Percentiles rank a stretch among this genome's conserved stretches.
Evolutionary conservation across 495 filamentous ascomycete genomes (phyloP).

Genomic region (Tuber magnatum): DNA sequence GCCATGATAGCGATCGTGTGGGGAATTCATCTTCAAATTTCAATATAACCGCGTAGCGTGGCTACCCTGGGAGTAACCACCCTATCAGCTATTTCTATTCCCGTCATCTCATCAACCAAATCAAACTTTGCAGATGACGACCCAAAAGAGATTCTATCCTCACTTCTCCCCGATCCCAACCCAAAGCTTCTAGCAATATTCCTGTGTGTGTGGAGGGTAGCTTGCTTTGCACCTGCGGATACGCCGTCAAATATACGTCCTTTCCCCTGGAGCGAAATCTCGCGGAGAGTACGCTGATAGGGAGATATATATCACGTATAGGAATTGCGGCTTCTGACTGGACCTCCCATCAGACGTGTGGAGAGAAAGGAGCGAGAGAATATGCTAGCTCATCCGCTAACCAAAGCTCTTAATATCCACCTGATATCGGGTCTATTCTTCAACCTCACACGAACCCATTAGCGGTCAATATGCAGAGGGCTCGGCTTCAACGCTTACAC

Average conservation of each 20-base stretch:
- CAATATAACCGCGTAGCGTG: not conserved
- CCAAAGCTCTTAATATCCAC: not conserved
- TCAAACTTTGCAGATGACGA: not conserved
- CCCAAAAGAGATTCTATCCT: not conserved
- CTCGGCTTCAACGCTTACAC: not conserved
- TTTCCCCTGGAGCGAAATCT: not conserved
- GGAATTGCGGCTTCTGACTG: not conserved
- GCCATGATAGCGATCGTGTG: not conserved
- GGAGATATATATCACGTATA: not conserved
- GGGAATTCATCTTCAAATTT: not conserved
- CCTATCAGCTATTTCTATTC: not conserved
- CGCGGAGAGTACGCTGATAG: not conserved
- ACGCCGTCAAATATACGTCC: not conserved
- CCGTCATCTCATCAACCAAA: not conserved
- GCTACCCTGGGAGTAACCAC: not conserved
- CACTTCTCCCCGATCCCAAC: not conserved
- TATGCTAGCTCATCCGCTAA: conserved; percentile 5
- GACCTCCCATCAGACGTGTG: not conserved
- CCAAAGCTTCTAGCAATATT: not conserved
- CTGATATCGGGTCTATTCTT: not conserved
- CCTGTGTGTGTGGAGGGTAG: not conserved
- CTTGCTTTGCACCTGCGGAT: not conserved
- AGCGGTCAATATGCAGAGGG: not conserved
- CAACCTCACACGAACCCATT: not conserved
- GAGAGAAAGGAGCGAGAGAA: not conserved